Evolutionary conservation across 352 stramenopile genomes (phyloP).

Genomic region (Pythium dissimile): DNA sequence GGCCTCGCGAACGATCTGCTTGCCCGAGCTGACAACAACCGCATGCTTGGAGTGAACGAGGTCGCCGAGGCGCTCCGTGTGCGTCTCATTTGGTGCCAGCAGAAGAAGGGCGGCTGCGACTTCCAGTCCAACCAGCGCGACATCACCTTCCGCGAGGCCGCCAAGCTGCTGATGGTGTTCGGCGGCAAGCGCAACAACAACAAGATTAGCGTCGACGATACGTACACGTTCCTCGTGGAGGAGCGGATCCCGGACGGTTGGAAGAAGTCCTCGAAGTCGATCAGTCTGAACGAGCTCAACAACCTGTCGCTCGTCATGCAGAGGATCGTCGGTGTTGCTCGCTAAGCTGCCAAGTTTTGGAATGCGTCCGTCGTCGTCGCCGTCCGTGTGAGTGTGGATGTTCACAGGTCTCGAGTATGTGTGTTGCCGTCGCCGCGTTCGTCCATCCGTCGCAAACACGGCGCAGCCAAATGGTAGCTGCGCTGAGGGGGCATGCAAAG

Average conservation of each 20-base stretch:
- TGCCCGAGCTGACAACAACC: neutral
- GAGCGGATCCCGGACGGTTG: constrained; percentile 15
- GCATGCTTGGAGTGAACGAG: neutral
- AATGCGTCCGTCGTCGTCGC: neutral
- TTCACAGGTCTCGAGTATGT: constrained; percentile 1
- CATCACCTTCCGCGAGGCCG: constrained; percentile 16
- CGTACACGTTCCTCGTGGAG: constrained; percentile 16
- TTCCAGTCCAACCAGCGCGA: constrained; percentile 6
- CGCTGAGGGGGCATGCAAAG: neutral
- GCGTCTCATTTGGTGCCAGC: constrained; percentile 2
- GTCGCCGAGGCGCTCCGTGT: constrained; percentile 2
- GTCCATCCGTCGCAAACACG: neutral
- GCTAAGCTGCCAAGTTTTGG: neutral
- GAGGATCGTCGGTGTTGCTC: constrained; percentile 12
- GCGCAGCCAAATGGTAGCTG: constrained; percentile 4
- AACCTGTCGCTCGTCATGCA: constrained; percentile 6
- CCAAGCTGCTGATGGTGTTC: constrained; percentile 7
- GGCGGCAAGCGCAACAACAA: constrained; percentile 13
- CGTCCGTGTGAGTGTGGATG: constrained; percentile 2
- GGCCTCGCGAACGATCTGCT: constrained; percentile 33
- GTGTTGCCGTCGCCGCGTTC: neutral
- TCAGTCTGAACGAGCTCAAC: constrained; percentile 13
- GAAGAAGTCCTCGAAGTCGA: neutral
- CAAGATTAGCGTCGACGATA: constrained; percentile 6
- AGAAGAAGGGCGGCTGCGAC: constrained; percentile 6